Evolutionary conservation across 106 monocot genomes (phyloP).

Genomic region (Hemerocallis citrina): DNA sequence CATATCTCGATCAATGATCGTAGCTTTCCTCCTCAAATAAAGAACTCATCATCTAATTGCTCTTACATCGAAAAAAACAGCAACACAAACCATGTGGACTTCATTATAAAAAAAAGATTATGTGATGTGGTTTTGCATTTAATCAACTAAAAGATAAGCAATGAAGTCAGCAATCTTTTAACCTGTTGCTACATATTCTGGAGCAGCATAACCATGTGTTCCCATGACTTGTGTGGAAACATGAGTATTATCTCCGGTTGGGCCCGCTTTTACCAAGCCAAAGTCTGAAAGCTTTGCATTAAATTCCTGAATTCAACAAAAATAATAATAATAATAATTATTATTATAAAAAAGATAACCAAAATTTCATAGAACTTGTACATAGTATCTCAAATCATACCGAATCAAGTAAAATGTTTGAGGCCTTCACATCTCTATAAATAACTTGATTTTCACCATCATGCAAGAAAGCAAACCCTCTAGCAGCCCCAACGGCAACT

Average conservation of each 20-base stretch:
- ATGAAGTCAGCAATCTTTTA: not conserved
- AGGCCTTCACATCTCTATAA: conserved; percentile 91
- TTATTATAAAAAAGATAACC: not conserved
- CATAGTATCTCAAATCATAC: conserved; percentile 16
- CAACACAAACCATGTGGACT: too few species aligned
- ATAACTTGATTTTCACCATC: conserved; percentile 77
- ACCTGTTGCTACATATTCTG: conserved; percentile 96
- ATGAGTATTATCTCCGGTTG: conserved; percentile 88
- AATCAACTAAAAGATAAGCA: not conserved
- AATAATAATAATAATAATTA: not conserved
- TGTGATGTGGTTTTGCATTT: too few species aligned
- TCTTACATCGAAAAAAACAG: too few species aligned
- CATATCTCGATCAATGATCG: too few species aligned
- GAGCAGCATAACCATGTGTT: conserved; percentile 93
- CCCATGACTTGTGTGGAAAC: conserved; percentile 96
- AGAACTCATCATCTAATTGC: too few species aligned
- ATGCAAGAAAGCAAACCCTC: conserved; percentile 80
- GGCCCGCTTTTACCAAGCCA: conserved; percentile 92
- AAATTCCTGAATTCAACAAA: conserved; percentile 41
- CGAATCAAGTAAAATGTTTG: conserved; percentile 89
- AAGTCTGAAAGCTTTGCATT: conserved; percentile 86
- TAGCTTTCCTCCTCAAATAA: too few species aligned
- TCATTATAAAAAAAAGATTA: too few species aligned
- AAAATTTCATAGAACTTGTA: not conserved
- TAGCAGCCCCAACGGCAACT: conserved; percentile 77